Evolutionary conservation across 78 protist species (phyloP).

Genomic region (Dictyostelium intermedium): DNA sequence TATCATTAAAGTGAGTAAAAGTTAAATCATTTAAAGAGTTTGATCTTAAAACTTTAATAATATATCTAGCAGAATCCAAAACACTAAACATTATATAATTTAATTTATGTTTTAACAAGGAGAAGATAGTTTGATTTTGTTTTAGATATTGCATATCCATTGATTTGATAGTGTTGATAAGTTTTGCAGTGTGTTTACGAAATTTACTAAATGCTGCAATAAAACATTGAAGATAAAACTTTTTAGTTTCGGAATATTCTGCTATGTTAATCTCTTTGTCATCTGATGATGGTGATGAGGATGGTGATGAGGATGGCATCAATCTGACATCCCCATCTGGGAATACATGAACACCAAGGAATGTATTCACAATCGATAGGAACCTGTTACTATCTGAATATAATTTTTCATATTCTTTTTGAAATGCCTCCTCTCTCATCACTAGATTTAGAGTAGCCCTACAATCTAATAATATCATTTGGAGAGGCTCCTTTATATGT

Average conservation of each 20-base stretch:
- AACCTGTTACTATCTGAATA: not conserved
- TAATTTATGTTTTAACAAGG: constrained; percentile 12
- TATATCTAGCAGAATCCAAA: constrained; percentile 12
- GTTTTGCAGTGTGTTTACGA: not conserved
- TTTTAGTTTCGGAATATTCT: not conserved
- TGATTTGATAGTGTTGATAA: not conserved
- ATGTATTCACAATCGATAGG: constrained; percentile 8
- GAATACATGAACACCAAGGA: constrained; percentile 9
- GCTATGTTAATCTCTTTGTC: not conserved
- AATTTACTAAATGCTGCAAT: not conserved
- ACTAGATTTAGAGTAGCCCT: constrained; percentile 25
- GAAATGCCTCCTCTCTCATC: constrained; percentile 28
- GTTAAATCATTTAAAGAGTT: not conserved
- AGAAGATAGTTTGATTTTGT: constrained; percentile 9
- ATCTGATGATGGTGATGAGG: too few species aligned
- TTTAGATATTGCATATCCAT: not conserved
- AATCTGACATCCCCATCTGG: constrained; percentile 9
- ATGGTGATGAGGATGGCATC: not conserved
- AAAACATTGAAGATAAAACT: constrained; percentile 31
- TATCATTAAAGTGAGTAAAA: not conserved
- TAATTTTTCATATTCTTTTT: constrained; percentile 25
- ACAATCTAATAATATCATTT: constrained; percentile 37
- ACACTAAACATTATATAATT: constrained; percentile 7
- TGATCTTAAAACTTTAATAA: constrained; percentile 1
- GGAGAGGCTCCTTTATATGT: constrained; percentile 53